These are phyloP conservation scores for Claviceps fusiformis DNA, from an alignment of 2,329 filamentous ascomycete species.

Conservation along the genomic window DNA sequence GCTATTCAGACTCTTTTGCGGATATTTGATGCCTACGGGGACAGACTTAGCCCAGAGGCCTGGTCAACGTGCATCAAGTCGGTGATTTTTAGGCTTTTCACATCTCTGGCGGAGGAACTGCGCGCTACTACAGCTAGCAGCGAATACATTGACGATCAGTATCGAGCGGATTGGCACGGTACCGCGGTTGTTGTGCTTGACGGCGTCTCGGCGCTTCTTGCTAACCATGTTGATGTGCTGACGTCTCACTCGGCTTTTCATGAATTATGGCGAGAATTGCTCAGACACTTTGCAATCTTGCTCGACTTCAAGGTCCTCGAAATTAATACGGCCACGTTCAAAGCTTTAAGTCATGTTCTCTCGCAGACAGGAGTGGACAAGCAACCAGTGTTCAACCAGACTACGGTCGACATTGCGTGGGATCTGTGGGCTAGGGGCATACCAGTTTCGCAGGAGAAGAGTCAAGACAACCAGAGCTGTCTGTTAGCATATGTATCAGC, in stretches of 20 bases:
- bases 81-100: slow-evolving; percentile 66
- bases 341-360: slow-evolving; percentile 51
- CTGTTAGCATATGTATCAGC: slow-evolving; percentile 73
- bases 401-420: slow-evolving; percentile 51
- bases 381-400: slow-evolving; percentile 30
- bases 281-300: slow-evolving; percentile 53
- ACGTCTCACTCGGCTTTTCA: slow-evolving; percentile 53
- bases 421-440: slow-evolving; percentile 54
- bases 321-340: slow-evolving; percentile 58
- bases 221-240: slow-evolving; percentile 63
- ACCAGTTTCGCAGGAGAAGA: slow-evolving; percentile 32
- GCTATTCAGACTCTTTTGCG: slow-evolving; percentile 82
- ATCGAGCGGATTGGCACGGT: slow-evolving; percentile 51
- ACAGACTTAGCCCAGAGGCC: slow-evolving; percentile 60
- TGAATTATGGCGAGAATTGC: slow-evolving; percentile 60
- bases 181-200: slow-evolving; percentile 62
- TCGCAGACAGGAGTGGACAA: slow-evolving; percentile 31
- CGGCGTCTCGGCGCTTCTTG: slow-evolving; percentile 59
- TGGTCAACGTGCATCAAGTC: slow-evolving; percentile 75
- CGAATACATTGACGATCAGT: slow-evolving; percentile 26
- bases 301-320: slow-evolving; percentile 52
- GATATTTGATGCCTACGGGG: slow-evolving; percentile 85
- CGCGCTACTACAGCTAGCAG: slow-evolving; percentile 22
- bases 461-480: slow-evolving; percentile 61
- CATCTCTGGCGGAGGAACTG: slow-evolving; percentile 50